phyloP scores from a whole-genome alignment of 768 basidiomycete genomes.

The Termitomyces sp. region DNA sequence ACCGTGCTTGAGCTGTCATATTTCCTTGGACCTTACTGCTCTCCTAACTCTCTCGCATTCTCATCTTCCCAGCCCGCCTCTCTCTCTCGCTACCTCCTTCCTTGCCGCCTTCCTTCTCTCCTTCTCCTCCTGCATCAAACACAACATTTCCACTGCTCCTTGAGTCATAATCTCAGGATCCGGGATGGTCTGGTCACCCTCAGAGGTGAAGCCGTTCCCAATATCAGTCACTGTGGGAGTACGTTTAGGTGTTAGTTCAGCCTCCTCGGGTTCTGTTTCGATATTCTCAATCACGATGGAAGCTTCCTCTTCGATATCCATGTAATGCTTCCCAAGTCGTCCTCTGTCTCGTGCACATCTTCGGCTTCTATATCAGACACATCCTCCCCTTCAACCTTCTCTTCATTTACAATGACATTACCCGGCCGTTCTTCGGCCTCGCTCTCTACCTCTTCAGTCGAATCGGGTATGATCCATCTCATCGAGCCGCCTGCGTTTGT shows the following conservation, averaged over 20 bases:
- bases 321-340: background rate
- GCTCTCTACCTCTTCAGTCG: background rate
- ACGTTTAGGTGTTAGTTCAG: background rate
- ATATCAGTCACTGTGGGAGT: background rate
- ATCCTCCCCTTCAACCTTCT: no score
- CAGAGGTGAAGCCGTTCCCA: background rate
- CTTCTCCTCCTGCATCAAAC: background rate
- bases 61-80: background rate
- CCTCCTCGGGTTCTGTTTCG: background rate
- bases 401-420: background rate
- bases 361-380: no score
- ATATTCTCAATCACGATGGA: background rate
- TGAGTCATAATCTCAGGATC: background rate
- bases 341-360: background rate
- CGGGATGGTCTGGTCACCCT: background rate
- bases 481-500: constrained; percentile 2
- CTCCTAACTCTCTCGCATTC: background rate
- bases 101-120: background rate
- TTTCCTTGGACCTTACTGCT: background rate
- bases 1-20: background rate
- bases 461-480: background rate
- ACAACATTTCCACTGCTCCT: background rate
- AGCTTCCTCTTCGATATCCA: background rate
- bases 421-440: background rate
- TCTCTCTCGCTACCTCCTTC: background rate